Conservation (phyloP, 176 grass and related monocot species). For the Zoysia pacifica region DNA sequence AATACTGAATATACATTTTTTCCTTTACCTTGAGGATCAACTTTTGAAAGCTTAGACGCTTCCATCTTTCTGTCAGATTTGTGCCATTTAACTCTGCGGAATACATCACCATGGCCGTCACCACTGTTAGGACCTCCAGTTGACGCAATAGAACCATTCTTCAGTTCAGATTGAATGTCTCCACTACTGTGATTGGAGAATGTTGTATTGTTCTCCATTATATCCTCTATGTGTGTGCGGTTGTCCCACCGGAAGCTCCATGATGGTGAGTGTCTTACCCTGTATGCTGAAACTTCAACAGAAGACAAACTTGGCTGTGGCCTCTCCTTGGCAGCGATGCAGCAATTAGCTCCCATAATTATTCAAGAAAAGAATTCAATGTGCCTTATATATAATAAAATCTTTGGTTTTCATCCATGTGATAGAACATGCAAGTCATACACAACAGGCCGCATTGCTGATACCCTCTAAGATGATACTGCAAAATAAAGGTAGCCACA, state of each 20-base stretch:
- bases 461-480: constrained; percentile 6
- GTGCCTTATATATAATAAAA: constrained; percentile 20
- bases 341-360: constrained; percentile 89
- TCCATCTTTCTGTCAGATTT: constrained; percentile 50
- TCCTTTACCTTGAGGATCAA: constrained; percentile 38
- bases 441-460: not conserved
- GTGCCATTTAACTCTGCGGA: constrained; percentile 25
- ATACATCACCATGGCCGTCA: constrained; percentile 26
- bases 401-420: constrained; percentile 24
- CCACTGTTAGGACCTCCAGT: constrained; percentile 34
- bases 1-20: not conserved
- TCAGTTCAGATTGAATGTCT: constrained; percentile 50
- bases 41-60: constrained; percentile 40
- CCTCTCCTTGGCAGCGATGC: constrained; percentile 68
- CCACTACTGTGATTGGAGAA: constrained; percentile 58
- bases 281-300: constrained; percentile 61
- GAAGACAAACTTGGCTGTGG: constrained; percentile 47
- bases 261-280: constrained; percentile 77
- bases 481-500: constrained; percentile 27
- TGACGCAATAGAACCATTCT: constrained; percentile 49
- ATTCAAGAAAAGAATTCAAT: constrained; percentile 23
- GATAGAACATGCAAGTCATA: constrained; percentile 2
- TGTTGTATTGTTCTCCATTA: constrained; percentile 54
- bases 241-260: constrained; percentile 94
- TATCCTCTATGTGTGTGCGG: constrained; percentile 85